Evolutionary conservation across 768 basidiomycete genomes (phyloP).

Genomic region (Trametes coccinea): DNA sequence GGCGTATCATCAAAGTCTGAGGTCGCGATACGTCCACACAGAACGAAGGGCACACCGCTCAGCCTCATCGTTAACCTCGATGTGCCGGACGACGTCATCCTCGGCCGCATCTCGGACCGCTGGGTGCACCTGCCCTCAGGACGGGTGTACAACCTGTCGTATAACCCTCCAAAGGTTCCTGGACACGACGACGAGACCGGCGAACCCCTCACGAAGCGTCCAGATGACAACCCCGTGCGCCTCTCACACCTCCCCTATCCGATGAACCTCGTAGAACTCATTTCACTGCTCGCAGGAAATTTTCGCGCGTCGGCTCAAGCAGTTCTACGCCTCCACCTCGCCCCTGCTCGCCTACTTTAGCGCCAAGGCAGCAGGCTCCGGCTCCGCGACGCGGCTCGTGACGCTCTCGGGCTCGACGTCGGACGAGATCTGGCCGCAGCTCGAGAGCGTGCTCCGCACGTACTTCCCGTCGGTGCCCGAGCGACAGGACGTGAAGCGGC

Average conservation of each 20-base stretch:
- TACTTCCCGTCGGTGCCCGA: slow-evolving; percentile 62
- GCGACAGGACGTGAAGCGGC: slow-evolving; percentile 46
- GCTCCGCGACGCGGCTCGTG: slow-evolving; percentile 50
- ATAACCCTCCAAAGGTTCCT: slow-evolving; percentile 78
- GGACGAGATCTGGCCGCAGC: slow-evolving; percentile 87
- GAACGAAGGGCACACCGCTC: slow-evolving; percentile 63
- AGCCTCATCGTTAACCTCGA: slow-evolving; percentile 85
- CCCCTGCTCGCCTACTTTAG: slow-evolving; percentile 78
- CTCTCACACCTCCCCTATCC: background rate
- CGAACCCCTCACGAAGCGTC: slow-evolving; percentile 82
- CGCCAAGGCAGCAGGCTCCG: slow-evolving; percentile 34
- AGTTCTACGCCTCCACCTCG: slow-evolving; percentile 79
- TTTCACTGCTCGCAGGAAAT: slow-evolving; percentile 52
- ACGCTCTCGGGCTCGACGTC: slow-evolving; percentile 73
- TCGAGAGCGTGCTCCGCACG: slow-evolving; percentile 60
- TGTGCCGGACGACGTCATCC: slow-evolving; percentile 84
- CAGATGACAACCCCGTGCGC: slow-evolving; percentile 87
- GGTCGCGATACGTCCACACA: slow-evolving; percentile 29
- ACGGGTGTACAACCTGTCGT: slow-evolving; percentile 86
- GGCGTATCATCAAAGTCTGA: background rate
- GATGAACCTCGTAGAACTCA: background rate
- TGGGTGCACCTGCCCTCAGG: slow-evolving; percentile 90
- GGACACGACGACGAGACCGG: slow-evolving; percentile 87
- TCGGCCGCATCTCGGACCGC: slow-evolving; percentile 84
- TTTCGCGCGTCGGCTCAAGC: slow-evolving; percentile 71